Percentiles rank a stretch among this genome's conserved stretches.
Evolutionary conservation across 805 yeast genomes (phyloP).

Genomic region (Yamadazyma nakazawae): DNA sequence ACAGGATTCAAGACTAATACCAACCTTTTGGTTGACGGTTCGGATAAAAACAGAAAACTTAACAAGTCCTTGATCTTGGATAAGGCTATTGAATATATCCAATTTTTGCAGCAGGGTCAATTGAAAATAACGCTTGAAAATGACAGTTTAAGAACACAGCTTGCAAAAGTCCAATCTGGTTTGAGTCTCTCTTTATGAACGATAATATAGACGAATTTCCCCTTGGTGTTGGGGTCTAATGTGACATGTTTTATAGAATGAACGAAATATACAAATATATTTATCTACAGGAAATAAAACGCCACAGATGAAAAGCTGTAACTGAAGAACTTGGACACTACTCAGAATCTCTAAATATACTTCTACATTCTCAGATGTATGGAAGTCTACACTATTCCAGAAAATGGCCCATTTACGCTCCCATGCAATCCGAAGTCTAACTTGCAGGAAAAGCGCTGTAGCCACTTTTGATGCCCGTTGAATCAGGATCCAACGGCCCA

Average conservation of each 20-base stretch:
- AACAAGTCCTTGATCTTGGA: constrained; percentile 69
- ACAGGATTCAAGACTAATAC: constrained; percentile 53
- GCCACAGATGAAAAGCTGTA: too few relatives aligned
- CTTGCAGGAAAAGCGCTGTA: too few relatives aligned
- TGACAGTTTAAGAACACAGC: constrained; percentile 6
- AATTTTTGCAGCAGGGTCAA: constrained; percentile 51
- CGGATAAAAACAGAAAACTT: constrained; percentile 26
- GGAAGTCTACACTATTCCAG: too few relatives aligned
- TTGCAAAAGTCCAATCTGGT: neutral
- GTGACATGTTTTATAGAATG: neutral
- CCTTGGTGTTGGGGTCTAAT: neutral
- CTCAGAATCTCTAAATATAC: too few relatives aligned
- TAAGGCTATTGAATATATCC: constrained; percentile 61
- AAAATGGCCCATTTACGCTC: too few relatives aligned
- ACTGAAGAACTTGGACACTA: too few relatives aligned
- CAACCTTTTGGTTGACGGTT: neutral
- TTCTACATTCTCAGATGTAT: too few relatives aligned
- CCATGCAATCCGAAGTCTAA: too few relatives aligned
- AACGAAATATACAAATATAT: neutral
- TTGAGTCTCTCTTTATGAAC: neutral
- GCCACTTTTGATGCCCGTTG: too few relatives aligned
- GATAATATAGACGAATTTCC: neutral
- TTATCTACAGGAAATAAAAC: too few relatives aligned
- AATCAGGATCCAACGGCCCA: too few relatives aligned
- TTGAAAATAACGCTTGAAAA: constrained; percentile 10